These are phyloP conservation scores for Macrolepiota albuminosa DNA, from an alignment of 768 basidiomycete species.

Conservation along the genomic window DNA sequence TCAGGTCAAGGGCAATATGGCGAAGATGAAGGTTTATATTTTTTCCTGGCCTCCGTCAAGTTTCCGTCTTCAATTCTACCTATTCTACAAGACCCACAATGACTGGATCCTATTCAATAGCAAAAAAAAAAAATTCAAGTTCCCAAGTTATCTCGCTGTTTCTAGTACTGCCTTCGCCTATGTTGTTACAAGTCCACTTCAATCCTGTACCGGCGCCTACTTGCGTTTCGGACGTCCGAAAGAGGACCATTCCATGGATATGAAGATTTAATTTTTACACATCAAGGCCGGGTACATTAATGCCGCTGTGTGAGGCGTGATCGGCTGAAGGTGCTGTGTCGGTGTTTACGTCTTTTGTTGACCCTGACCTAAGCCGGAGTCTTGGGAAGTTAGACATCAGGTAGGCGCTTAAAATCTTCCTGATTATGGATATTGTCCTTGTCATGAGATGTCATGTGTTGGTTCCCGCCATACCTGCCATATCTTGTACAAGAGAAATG, in stretches of 20 bases:
- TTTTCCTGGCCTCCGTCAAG: slow-evolving; percentile 39
- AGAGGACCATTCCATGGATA: slow-evolving; percentile 14
- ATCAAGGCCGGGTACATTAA: slow-evolving; percentile 1
- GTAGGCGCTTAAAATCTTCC: slow-evolving; percentile 2
- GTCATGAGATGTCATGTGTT: neutral
- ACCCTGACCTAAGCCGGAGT: slow-evolving; percentile 6
- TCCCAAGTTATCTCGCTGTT: slow-evolving; percentile 60
- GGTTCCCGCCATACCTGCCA: neutral
- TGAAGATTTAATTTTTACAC: slow-evolving; percentile 10
- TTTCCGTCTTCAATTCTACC: slow-evolving; percentile 25
- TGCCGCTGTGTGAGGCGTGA: neutral
- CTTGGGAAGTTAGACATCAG: neutral
- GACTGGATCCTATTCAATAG: slow-evolving; percentile 50
- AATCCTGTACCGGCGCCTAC: slow-evolving; percentile 16
- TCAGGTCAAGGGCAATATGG: slow-evolving; percentile 38
- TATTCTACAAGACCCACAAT: slow-evolving; percentile 39
- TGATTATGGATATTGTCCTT: neutral
- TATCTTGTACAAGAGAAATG: slow-evolving; percentile 1
- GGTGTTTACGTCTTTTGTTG: slow-evolving; percentile 6
- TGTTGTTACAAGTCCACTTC: slow-evolving; percentile 36
- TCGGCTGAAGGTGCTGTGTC: slow-evolving; percentile 4
- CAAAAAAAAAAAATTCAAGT: slow-evolving; percentile 48
- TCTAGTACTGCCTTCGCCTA: slow-evolving; percentile 51
- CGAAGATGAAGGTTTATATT: slow-evolving; percentile 38
- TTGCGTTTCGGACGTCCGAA: slow-evolving; percentile 14